A percentile compares a stretch with the other conserved stretches of the same genome.
Evolutionary conservation across 345 rosid species (phyloP).

Genomic region (Moricandia moricandioides): DNA sequence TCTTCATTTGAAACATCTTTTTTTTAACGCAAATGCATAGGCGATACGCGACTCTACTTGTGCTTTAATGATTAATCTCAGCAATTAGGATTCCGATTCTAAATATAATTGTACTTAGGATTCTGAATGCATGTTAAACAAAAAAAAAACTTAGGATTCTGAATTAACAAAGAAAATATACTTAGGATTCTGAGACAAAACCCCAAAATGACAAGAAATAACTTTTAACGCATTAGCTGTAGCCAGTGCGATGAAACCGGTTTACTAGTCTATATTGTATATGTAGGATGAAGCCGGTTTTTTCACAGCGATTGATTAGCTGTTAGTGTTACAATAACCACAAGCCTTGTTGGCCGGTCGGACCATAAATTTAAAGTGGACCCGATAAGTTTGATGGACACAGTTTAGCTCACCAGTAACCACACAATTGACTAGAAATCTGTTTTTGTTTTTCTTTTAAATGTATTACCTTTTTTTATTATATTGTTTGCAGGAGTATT

Average conservation of each 20-base stretch:
- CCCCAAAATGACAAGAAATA: neutral
- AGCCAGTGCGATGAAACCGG: neutral
- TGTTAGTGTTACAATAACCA: neutral
- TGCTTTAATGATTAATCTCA: neutral
- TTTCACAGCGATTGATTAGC: neutral
- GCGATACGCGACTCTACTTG: neutral
- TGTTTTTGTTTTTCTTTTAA: neutral
- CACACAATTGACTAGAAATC: slow-evolving; percentile 13
- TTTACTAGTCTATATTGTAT: neutral
- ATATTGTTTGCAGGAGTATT: slow-evolving; percentile 2
- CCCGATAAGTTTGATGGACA: slow-evolving; percentile 17
- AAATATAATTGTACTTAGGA: neutral
- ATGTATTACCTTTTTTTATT: neutral
- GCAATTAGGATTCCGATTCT: no score
- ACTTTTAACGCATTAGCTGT: slow-evolving; percentile 3
- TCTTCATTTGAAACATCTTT: neutral
- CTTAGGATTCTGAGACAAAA: neutral
- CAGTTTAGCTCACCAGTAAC: slow-evolving; percentile 13
- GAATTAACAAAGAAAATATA: neutral
- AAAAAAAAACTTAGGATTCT: neutral
- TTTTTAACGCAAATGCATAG: neutral
- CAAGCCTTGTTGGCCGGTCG: slow-evolving; percentile 15
- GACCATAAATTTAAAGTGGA: slow-evolving; percentile 25
- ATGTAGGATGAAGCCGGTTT: neutral
- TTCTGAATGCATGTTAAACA: neutral